Base-by-base conservation (phyloP, 192 early-diverging fungal species). In the Haplosporangium gracile region DNA sequence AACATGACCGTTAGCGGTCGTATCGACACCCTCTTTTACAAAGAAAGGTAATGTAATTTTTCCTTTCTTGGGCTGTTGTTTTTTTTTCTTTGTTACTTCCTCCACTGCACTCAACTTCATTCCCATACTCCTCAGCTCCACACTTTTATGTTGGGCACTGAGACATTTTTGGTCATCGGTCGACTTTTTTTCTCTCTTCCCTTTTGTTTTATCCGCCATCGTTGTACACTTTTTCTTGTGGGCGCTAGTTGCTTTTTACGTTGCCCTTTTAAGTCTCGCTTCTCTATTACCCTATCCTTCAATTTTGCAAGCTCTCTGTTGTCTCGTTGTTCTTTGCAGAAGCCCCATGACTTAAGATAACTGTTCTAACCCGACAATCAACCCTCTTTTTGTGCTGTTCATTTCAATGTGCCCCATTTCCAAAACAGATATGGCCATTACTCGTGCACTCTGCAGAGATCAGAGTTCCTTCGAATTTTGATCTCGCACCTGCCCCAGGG, bases 381-480 rank as follows among this genome's bases (percentile, higher is more conserved):
- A 60, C 60, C 39, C 10, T 68, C 34, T 24, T 42, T 29, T 36
- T 57, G 40, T 72, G 16, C 40, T 15, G 29, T 55, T 57, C 20
- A 16, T 57, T 53, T 49, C 15, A 42, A 45, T n/a, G 10, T 22
- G 8, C 1, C 3, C 26, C 24, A 36, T 42, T 10, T 7, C 9
- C 13, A 45, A 45, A 26, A 57, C n/a, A 84, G 82, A 63, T 84
- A 84, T 40, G 82, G 82, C 2, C 71, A 84, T 29, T 75, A 84
- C 53, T 71, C 77, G 4, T 63, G 49, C 73, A 60, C 75, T 36
- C 53, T 74, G 1, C 68, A 42, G 24, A 16, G 82, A 24, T 49
- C 77, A 4, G 82, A 75, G 29, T 79, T 84, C n/a, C 57, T 53
- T 24, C 65, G 75, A 51, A 75, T 84, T 32, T 32, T 84, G 24